Evolutionary conservation across 2,329 filamentous ascomycete species (phyloP).

Genomic region (Pseudocercospora fijiensis): DNA sequence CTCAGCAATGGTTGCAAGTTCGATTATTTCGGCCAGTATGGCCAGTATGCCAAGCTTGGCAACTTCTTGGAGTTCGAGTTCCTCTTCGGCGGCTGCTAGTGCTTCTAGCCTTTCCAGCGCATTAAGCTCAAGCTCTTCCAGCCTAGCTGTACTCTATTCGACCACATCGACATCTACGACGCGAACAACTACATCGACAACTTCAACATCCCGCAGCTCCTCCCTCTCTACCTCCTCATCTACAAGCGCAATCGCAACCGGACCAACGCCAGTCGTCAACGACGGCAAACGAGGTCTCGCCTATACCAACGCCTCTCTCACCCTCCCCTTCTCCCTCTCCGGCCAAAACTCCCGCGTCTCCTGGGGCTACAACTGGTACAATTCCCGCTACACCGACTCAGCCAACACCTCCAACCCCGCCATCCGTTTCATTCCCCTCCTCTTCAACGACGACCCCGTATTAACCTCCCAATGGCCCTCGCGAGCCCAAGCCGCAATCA

Average conservation of each 20-base stretch:
- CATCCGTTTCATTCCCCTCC: slow-evolving; percentile 31
- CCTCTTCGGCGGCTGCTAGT: neutral
- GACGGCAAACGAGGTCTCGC: slow-evolving; percentile 62
- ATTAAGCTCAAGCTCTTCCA: neutral
- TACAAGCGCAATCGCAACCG: neutral
- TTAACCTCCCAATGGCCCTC: slow-evolving; percentile 26
- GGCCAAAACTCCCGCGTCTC: slow-evolving; percentile 29
- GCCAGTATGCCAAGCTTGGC: neutral
- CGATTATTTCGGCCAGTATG: neutral
- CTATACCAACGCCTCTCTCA: slow-evolving; percentile 60
- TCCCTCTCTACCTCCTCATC: neutral
- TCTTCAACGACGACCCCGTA: slow-evolving; percentile 28
- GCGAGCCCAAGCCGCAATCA: slow-evolving; percentile 28
- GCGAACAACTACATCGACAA: neutral
- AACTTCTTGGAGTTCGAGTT: neutral
- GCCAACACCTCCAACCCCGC: slow-evolving; percentile 26
- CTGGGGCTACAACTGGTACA: slow-evolving; percentile 35
- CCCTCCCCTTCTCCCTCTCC: slow-evolving; percentile 48
- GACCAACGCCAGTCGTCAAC: slow-evolving; percentile 14
- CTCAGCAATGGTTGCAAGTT: neutral
- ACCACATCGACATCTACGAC: neutral
- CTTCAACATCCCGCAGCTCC: neutral
- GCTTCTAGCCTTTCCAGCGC: neutral
- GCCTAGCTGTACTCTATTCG: neutral
- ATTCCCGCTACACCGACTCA: slow-evolving; percentile 16